These are phyloP conservation scores for Fusarium humuli DNA, from an alignment of 2,329 filamentous ascomycete genomes.

Conservation along the genomic window DNA sequence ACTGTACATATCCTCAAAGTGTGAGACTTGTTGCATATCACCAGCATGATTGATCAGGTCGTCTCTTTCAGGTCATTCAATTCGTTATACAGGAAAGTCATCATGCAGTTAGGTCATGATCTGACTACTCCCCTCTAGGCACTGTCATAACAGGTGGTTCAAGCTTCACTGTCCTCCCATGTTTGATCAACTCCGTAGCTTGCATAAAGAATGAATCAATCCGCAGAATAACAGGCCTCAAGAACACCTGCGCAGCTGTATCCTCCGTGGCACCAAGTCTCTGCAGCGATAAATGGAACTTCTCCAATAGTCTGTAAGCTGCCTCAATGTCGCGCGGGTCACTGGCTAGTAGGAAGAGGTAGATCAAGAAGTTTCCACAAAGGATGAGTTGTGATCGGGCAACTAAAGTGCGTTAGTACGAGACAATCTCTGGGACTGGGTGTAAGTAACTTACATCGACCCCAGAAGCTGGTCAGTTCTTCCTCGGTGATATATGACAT, in stretches of 20 bases:
- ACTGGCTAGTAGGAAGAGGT: constrained; percentile 59
- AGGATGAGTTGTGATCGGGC: constrained; percentile 59
- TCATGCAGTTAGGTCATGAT: neutral
- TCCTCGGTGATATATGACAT: constrained; percentile 52
- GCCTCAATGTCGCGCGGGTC: constrained; percentile 50
- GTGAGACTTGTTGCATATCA: neutral
- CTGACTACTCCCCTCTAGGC: constrained; percentile 1
- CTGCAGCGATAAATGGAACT: constrained; percentile 54
- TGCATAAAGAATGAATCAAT: constrained; percentile 57
- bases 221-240: constrained; percentile 53
- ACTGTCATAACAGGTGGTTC: constrained; percentile 27
- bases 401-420: constrained; percentile 32
- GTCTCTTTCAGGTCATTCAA: constrained; percentile 1
- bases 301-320: constrained; percentile 53
- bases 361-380: constrained; percentile 61
- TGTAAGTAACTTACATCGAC: constrained; percentile 53
- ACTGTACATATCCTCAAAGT: neutral
- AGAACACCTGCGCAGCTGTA: constrained; percentile 47
- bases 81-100: constrained; percentile 2
- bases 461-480: constrained; percentile 58
- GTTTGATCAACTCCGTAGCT: constrained; percentile 46
- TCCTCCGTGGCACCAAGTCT: constrained; percentile 50
- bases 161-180: constrained; percentile 32
- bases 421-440: neutral
- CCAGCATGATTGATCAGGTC: neutral